phyloP scores from a whole-genome alignment of 176 grass and related monocot species.

The Secale cereale region DNA sequence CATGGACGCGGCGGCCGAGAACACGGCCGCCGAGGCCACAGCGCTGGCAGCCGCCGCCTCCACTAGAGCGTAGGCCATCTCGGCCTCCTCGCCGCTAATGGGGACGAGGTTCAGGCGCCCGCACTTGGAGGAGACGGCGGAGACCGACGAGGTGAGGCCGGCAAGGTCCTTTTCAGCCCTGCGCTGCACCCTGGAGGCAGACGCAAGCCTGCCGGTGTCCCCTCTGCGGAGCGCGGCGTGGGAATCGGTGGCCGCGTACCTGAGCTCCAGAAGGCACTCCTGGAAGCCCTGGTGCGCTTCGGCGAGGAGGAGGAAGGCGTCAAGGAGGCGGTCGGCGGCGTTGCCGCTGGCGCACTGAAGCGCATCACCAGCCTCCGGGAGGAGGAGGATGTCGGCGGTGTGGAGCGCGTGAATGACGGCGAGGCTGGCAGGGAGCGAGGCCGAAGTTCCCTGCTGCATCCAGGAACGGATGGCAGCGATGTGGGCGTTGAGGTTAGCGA shows the following conservation, averaged over 20 bases:
- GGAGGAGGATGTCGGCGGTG: background rate
- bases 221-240: slow-evolving; percentile 23
- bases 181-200: background rate
- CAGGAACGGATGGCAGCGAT: slow-evolving; percentile 19
- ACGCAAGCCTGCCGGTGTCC: background rate
- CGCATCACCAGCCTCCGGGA: background rate
- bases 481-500: slow-evolving; percentile 27
- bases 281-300: slow-evolving; percentile 50
- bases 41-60: too few relatives aligned
- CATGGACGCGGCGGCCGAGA: too few relatives aligned
- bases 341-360: slow-evolving; percentile 6
- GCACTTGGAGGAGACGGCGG: too few relatives aligned
- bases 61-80: too few relatives aligned
- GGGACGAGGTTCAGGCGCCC: too few relatives aligned
- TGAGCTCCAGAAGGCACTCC: slow-evolving; percentile 17
- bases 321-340: slow-evolving; percentile 29
- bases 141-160: background rate
- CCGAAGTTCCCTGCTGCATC: background rate
- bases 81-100: too few relatives aligned
- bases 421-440: slow-evolving; percentile 25
- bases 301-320: slow-evolving; percentile 61
- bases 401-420: slow-evolving; percentile 37
- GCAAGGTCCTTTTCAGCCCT: slow-evolving; percentile 32
- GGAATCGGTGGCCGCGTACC: background rate
- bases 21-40: too few relatives aligned